Percentiles rank a stretch among this genome's conserved stretches.
phyloP scores from a whole-genome alignment of 768 basidiomycete species.

The Imleria badia region DNA sequence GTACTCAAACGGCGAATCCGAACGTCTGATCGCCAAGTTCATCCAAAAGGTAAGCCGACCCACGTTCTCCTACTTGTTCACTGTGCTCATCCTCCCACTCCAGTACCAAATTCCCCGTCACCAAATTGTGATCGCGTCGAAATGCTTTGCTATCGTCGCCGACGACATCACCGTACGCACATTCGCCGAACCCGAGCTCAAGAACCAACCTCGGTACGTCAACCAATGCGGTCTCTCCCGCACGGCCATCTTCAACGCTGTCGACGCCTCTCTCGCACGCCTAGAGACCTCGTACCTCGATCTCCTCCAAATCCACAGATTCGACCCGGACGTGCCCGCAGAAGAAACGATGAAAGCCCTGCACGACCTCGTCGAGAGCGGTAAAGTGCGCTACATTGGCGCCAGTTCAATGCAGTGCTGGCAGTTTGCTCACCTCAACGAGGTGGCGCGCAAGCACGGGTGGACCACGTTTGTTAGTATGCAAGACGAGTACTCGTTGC shows the following conservation, averaged over 20 bases:
- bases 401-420: conserved; percentile 47
- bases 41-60: conserved; percentile 39
- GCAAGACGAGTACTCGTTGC: conserved; percentile 36
- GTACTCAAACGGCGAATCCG: conserved; percentile 38
- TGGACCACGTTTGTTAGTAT: conserved; percentile 58
- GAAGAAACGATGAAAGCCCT: conserved; percentile 53
- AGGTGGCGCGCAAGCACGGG: conserved; percentile 42
- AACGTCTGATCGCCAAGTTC: conserved; percentile 37
- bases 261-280: conserved; percentile 37
- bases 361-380: conserved; percentile 47
- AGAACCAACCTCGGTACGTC: conserved; percentile 18
- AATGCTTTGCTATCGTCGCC: conserved; percentile 21
- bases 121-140: conserved; percentile 33
- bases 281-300: conserved; percentile 39
- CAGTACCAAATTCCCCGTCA: conserved; percentile 35
- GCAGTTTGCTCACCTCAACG: conserved; percentile 47
- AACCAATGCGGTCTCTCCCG: conserved; percentile 38
- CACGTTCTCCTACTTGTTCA: too few species aligned
- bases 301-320: conserved; percentile 46
- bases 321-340: conserved; percentile 35
- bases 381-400: conserved; percentile 53
- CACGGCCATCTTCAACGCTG: conserved; percentile 38
- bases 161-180: conserved; percentile 2
- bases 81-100: too few species aligned
- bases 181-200: not conserved